Evolutionary conservation across 352 stramenopile species (phyloP).

Genomic region (Pelagophyceae sp.): DNA sequence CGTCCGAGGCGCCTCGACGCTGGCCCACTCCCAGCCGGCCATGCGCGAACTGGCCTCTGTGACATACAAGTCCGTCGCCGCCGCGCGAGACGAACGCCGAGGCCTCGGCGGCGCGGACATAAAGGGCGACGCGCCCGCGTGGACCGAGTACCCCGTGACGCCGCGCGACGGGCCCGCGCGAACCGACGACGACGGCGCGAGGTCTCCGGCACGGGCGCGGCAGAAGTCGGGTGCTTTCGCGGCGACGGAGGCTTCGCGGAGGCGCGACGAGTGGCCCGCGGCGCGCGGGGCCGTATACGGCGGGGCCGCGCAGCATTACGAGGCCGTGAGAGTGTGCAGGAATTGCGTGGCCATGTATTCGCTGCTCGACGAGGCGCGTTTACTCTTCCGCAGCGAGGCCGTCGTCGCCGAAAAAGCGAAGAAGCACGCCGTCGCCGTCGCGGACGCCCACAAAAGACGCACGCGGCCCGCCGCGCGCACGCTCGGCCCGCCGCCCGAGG

Average conservation of each 20-base stretch:
- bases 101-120: conserved; percentile 33
- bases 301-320: conserved; percentile 61
- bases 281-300: conserved; percentile 19
- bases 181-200: too few species aligned
- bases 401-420: conserved; percentile 48
- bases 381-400: conserved; percentile 34
- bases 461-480: conserved; percentile 25
- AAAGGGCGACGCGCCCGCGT: conserved; percentile 45
- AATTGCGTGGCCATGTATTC: conserved; percentile 73
- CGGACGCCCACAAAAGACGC: conserved; percentile 52
- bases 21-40: conserved; percentile 6
- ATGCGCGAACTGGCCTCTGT: conserved; percentile 37
- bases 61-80: conserved; percentile 62
- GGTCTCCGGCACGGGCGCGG: too few species aligned
- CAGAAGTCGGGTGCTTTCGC: conserved; percentile 14
- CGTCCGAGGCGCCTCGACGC: conserved; percentile 27
- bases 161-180: conserved; percentile 49
- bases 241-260: not conserved
- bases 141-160: conserved; percentile 45
- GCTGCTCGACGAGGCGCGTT: conserved; percentile 59
- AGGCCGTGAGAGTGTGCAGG: conserved; percentile 64
- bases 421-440: conserved; percentile 39
- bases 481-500: not conserved
- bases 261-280: conserved; percentile 19
- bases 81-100: conserved; percentile 36